These are phyloP conservation scores for Echium plantagineum DNA, from an alignment of 257 asterid species.

Conservation along the genomic window DNA sequence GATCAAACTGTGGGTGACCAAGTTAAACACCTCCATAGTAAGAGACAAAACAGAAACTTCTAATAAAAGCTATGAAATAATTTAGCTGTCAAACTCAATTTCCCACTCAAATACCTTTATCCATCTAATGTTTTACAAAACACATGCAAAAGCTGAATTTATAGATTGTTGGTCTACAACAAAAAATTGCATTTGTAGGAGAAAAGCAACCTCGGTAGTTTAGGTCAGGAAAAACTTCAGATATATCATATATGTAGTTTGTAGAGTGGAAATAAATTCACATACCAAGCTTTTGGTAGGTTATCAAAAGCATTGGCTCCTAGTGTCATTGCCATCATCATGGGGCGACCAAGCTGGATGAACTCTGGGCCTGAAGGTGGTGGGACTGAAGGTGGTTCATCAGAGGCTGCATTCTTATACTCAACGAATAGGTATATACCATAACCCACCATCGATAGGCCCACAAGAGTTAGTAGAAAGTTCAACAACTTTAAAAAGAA, in stretches of 20 bases:
- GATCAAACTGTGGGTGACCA: too few species aligned
- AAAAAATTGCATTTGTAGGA: too few species aligned
- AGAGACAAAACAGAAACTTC: neutral
- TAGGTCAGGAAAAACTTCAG: too few species aligned
- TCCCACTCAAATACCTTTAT: too few species aligned
- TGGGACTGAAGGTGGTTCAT: slow-evolving; percentile 30
- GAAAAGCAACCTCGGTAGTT: too few species aligned
- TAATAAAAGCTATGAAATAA: too few species aligned
- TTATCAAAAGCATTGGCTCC: slow-evolving; percentile 65
- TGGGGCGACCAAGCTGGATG: slow-evolving; percentile 77
- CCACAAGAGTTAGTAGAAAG: slow-evolving; percentile 63
- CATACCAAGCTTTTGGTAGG: slow-evolving; percentile 91
- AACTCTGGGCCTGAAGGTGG: slow-evolving; percentile 37
- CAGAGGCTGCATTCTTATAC: slow-evolving; percentile 41
- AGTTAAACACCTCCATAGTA: too few species aligned
- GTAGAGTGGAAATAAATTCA: neutral
- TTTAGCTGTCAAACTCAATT: too few species aligned
- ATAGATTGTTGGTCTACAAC: too few species aligned
- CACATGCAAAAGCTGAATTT: neutral
- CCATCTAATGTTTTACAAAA: too few species aligned
- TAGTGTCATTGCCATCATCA: slow-evolving; percentile 64
- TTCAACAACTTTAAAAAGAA: slow-evolving; percentile 76
- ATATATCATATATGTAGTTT: too few species aligned
- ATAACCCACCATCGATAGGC: slow-evolving; percentile 80
- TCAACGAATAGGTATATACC: slow-evolving; percentile 80